Percentiles rank a stretch among this genome's conserved stretches.
Evolutionary conservation across 176 grass and related monocot species (phyloP).

Genomic region (Bonia amplexicaulis): DNA sequence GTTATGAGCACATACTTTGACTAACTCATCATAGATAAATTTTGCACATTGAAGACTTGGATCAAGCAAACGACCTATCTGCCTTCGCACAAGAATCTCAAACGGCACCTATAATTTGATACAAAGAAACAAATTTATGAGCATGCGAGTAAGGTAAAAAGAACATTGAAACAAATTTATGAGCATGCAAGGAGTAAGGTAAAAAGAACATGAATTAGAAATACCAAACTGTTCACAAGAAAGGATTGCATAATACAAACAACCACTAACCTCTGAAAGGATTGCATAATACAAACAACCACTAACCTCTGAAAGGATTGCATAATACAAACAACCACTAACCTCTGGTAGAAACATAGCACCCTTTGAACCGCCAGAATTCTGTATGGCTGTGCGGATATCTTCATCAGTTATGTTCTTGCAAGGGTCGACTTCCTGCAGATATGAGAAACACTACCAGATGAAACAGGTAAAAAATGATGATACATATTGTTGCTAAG

Average conservation of each 20-base stretch:
- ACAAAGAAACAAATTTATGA: constrained; percentile 4
- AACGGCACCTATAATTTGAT: constrained; percentile 70
- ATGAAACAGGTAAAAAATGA: neutral
- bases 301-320: constrained; percentile 74
- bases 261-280: constrained; percentile 67
- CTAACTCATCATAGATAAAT: constrained; percentile 95
- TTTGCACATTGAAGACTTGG: constrained; percentile 95
- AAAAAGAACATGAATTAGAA: constrained; percentile 15
- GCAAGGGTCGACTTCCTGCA: constrained; percentile 92
- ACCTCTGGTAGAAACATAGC: constrained; percentile 97
- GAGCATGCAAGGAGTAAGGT: constrained; percentile 1
- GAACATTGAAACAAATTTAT: neutral
- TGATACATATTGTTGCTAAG: neutral
- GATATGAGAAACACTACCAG: neutral
- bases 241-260: neutral
- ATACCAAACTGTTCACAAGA: constrained; percentile 8
- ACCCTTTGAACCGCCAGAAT: constrained; percentile 74
- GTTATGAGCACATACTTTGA: constrained; percentile 59
- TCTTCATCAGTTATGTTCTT: constrained; percentile 82
- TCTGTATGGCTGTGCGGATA: constrained; percentile 76
- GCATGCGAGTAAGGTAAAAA: constrained; percentile 10
- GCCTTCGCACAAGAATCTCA: constrained; percentile 90
- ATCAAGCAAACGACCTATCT: constrained; percentile 81
- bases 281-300: constrained; percentile 15
- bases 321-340: constrained; percentile 12